phyloP scores from a whole-genome alignment of 2,329 filamentous ascomycete species.

The Cytospora paraplurivora region DNA sequence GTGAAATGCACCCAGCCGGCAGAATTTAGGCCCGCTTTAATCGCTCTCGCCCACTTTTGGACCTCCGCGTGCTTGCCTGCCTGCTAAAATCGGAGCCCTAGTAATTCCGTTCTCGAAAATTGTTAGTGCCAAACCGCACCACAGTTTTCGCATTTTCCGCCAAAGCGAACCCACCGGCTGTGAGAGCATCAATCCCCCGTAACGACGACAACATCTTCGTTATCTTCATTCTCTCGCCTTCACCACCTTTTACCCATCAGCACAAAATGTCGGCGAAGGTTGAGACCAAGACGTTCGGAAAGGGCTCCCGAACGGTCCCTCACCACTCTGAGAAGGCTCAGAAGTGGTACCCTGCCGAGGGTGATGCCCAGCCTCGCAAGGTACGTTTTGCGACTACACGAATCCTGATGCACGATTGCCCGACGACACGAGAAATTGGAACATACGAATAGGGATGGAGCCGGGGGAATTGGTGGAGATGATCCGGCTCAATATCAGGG shows the following conservation, averaged over 20 bases:
- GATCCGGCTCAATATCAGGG: background rate
- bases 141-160: constrained; percentile 23
- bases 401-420: constrained; percentile 27
- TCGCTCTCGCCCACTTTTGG: background rate
- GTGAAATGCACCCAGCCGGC: constrained; percentile 1
- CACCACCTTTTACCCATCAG: constrained; percentile 34
- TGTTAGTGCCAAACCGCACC: constrained; percentile 13
- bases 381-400: constrained; percentile 63
- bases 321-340: constrained; percentile 86
- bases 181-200: constrained; percentile 25
- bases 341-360: constrained; percentile 99
- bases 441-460: constrained; percentile 5
- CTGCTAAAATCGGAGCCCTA: constrained; percentile 20
- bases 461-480: constrained; percentile 5
- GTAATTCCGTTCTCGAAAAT: constrained; percentile 20
- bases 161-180: constrained; percentile 21
- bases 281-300: constrained; percentile 93
- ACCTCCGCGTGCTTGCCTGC: constrained; percentile 1
- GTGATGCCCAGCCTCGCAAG: constrained; percentile 87
- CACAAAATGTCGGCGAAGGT: constrained; percentile 73
- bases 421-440: constrained; percentile 21
- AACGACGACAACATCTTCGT: constrained; percentile 29
- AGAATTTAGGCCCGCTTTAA: background rate
- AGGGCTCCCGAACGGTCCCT: constrained; percentile 90
- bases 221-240: constrained; percentile 24